Conservation (phyloP, 495 filamentous ascomycete genomes). For the Daldinia decipiens region DNA sequence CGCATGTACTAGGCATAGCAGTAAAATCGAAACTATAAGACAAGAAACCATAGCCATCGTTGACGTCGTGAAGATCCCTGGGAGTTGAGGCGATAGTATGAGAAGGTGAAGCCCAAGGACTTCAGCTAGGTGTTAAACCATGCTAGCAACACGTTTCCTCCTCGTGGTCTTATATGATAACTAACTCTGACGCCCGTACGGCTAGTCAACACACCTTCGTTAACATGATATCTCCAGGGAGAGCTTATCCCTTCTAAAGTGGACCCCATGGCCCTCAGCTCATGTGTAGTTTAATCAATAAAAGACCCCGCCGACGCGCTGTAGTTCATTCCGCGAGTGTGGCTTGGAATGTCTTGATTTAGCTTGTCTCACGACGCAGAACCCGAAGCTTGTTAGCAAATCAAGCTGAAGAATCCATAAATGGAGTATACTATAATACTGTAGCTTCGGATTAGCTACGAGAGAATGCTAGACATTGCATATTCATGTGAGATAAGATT, state of each 20-base stretch:
- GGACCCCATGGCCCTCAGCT: slow-evolving; percentile 15
- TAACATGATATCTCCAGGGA: slow-evolving; percentile 15
- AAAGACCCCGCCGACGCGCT: slow-evolving; percentile 2
- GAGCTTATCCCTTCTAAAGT: slow-evolving; percentile 15
- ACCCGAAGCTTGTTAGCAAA: slow-evolving; percentile 7
- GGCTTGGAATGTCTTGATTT: slow-evolving; percentile 31
- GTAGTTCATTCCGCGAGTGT: slow-evolving; percentile 25
- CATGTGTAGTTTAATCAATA: slow-evolving; percentile 28
- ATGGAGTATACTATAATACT: slow-evolving; percentile 14
- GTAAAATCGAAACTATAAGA: slow-evolving; percentile 24
- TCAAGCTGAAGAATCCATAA: slow-evolving; percentile 5
- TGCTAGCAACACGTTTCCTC: slow-evolving; percentile 5
- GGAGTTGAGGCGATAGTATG: background rate
- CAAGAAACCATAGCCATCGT: slow-evolving; percentile 35
- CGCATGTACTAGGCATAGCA: slow-evolving; percentile 34
- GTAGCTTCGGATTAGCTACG: slow-evolving; percentile 10
- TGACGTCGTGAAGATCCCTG: slow-evolving; percentile 5
- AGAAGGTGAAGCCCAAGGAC: slow-evolving; percentile 11
- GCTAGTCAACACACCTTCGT: slow-evolving; percentile 9
- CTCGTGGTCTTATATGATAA: slow-evolving; percentile 25
- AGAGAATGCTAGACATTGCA: slow-evolving; percentile 21
- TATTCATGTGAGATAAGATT: slow-evolving; percentile 39
- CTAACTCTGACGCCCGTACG: slow-evolving; percentile 12
- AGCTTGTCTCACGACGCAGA: slow-evolving; percentile 34
- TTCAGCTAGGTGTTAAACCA: slow-evolving; percentile 12